These are phyloP conservation scores for Opeltia flavorubescens DNA, from an alignment of 495 filamentous ascomycete genomes.

Conservation along the genomic window DNA sequence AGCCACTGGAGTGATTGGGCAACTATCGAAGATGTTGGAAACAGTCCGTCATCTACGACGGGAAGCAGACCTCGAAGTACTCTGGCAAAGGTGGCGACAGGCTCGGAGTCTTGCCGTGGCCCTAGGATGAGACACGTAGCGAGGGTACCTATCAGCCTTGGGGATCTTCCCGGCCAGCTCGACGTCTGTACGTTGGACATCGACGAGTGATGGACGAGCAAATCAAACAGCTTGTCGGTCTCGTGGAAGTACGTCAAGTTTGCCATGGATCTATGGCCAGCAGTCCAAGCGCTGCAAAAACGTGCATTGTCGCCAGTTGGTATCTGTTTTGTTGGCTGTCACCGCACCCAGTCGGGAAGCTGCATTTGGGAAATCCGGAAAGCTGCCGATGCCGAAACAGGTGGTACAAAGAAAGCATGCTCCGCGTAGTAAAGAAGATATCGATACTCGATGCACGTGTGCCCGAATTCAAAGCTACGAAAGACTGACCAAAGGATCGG, in stretches of 20 bases:
- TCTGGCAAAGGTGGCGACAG: conserved; percentile 2
- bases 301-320: background rate
- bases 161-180: background rate
- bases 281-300: background rate
- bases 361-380: conserved; percentile 12
- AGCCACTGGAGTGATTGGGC: background rate
- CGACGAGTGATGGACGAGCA: background rate
- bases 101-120: conserved; percentile 7
- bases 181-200: conserved; percentile 1
- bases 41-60: conserved; percentile 1
- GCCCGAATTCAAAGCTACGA: conserved; percentile 8
- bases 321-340: conserved; percentile 1
- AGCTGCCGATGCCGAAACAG: conserved; percentile 8
- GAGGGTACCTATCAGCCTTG: background rate
- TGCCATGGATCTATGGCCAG: background rate
- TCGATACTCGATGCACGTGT: conserved; percentile 16
- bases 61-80: conserved; percentile 4
- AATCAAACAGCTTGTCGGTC: background rate
- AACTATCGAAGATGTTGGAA: conserved; percentile 4
- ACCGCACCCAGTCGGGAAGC: conserved; percentile 9
- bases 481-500: too few species aligned
- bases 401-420: conserved; percentile 13
- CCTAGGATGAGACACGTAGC: conserved; percentile 8
- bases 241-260: conserved; percentile 1
- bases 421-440: background rate